Conservation (phyloP, 805 yeast genomes). For the Myxozyma nipponensis region DNA sequence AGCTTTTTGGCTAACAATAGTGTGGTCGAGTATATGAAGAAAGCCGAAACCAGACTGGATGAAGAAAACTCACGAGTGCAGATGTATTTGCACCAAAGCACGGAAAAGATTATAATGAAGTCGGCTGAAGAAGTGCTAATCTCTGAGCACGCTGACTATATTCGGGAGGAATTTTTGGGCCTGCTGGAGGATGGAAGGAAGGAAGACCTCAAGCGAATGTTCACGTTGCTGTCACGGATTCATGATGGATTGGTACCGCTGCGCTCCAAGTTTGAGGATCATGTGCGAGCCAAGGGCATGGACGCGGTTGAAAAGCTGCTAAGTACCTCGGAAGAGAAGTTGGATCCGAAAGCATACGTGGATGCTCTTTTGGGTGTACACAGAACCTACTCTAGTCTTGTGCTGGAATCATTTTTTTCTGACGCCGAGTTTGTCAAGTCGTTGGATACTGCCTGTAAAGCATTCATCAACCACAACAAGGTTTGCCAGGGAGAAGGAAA, state of each 20-base stretch:
- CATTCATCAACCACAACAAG: constrained; percentile 74
- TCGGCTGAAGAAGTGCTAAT: constrained; percentile 73
- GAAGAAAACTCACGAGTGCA: constrained; percentile 80
- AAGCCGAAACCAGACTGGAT: constrained; percentile 74
- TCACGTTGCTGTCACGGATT: constrained; percentile 68
- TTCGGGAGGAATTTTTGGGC: constrained; percentile 72
- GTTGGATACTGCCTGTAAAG: constrained; percentile 81
- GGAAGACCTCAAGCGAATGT: constrained; percentile 75
- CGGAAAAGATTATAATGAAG: constrained; percentile 71
- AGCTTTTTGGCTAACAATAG: constrained; percentile 66
- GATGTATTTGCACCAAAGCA: constrained; percentile 78
- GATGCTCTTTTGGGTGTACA: constrained; percentile 71
- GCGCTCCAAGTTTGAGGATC: constrained; percentile 65
- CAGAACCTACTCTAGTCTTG: constrained; percentile 61
- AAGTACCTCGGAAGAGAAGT: constrained; percentile 35
- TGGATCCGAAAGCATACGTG: constrained; percentile 76
- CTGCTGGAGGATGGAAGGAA: constrained; percentile 69
- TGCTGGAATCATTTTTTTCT: constrained; percentile 60
- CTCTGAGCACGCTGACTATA: constrained; percentile 66
- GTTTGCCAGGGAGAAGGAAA: constrained; percentile 49
- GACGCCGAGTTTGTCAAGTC: constrained; percentile 80
- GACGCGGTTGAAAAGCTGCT: constrained; percentile 57
- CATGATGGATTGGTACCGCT: constrained; percentile 75
- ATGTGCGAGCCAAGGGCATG: constrained; percentile 64
- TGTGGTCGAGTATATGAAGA: constrained; percentile 84